Base-by-base conservation (phyloP, 2,329 filamentous ascomycete species). In the Aureobasidium leucospermi region DNA sequence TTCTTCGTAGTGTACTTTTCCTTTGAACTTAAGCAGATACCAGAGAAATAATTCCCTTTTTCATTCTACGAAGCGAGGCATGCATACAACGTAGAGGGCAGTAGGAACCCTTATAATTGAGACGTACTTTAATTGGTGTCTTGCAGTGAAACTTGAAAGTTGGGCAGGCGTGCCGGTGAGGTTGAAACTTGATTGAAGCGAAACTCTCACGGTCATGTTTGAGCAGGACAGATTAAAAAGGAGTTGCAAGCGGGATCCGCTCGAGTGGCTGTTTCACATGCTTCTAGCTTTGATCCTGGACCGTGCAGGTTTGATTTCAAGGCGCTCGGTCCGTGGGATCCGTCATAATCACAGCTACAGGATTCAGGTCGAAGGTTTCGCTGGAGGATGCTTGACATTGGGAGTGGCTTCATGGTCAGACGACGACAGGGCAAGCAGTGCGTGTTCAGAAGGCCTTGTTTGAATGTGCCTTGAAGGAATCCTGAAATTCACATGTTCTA, bases 1-100 rank as follows among this genome's bases (percentile, higher is more conserved):
- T 49, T 46, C 43, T 43, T 58, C 34, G 55, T 48, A 31, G 43
- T 58, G 55, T 58, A 58, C 42, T 58, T 58, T 48, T 56, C 42
- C 38, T 48, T 48, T 31, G 49, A 53, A 5, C 16, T 41, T 7
- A 34, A 59, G 41, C 56, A 47, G 39, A 59, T 38, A 59, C 48
- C 55, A 53, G 16, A 49, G 29, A 51, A 36, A 58, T 48, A 58
- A 58, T 41, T 47, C 6, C 23, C 23, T 48, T 58, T 9, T 48
- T 41, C 23, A 36, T 36, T 36, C 34, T 36, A 2, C 23, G 3
- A 23, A 5, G 1, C 16, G n/a, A 34, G 45, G 10, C 29, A 36
- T 13, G n/a, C 46, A 13, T 36, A 8, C 34, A 16, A 16, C 10
- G 28, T 13, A 45, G 19, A 29, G 48, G 23, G 36, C 19, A 29